A percentile compares a stretch with the other conserved stretches of the same genome.
phyloP scores from a whole-genome alignment of 805 yeast species.

The Ogataea methylovora region DNA sequence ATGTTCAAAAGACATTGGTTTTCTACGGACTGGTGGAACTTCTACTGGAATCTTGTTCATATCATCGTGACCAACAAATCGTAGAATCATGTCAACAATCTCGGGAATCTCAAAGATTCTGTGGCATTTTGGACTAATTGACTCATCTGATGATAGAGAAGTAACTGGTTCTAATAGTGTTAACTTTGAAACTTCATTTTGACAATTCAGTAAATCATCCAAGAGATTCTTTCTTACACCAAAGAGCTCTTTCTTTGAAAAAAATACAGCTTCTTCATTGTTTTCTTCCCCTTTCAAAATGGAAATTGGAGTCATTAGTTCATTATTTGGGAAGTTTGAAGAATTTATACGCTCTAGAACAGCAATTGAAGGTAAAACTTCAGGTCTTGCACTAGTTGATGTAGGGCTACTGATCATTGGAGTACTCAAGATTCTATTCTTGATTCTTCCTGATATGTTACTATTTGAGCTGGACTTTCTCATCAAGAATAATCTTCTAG shows the following conservation, averaged over 20 bases:
- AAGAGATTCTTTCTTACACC: conserved; percentile 5
- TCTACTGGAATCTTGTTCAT: conserved; percentile 52
- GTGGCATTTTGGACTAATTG: not conserved
- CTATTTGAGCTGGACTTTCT: conserved; percentile 7
- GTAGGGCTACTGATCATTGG: conserved; percentile 27
- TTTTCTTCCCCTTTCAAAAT: too few relatives aligned
- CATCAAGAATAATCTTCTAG: conserved; percentile 8
- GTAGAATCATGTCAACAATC: conserved; percentile 53
- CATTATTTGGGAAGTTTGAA: too few relatives aligned
- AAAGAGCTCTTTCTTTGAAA: not conserved
- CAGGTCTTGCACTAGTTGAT: conserved; percentile 25
- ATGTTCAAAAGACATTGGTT: conserved; percentile 61
- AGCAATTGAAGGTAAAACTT: too few relatives aligned
- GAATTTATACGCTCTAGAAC: too few relatives aligned
- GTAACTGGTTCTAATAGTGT: not conserved
- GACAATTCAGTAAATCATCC: conserved; percentile 10
- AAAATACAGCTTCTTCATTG: too few relatives aligned
- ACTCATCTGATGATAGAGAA: not conserved
- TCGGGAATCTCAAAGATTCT: conserved; percentile 69
- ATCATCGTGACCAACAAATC: conserved; percentile 48
- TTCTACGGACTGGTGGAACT: conserved; percentile 49
- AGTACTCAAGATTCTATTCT: conserved; percentile 7
- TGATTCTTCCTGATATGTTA: conserved; percentile 7
- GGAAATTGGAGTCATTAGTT: too few relatives aligned
- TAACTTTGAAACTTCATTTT: conserved; percentile 9